These are phyloP conservation scores for Allantophomopsis cytisporea DNA, from an alignment of 2,329 filamentous ascomycete species.

Conservation along the genomic window DNA sequence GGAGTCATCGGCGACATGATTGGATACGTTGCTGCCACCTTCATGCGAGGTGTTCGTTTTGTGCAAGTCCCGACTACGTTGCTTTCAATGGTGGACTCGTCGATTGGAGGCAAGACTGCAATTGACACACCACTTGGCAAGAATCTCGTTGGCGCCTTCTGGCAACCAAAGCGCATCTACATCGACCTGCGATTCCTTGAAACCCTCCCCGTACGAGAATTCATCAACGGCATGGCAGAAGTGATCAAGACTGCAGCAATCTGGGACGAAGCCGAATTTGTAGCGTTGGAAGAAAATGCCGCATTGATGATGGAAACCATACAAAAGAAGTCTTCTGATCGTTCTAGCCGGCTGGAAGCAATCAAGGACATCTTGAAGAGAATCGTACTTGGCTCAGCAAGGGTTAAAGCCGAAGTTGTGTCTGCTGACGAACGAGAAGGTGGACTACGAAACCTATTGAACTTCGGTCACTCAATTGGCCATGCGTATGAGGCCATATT, in stretches of 20 bases:
- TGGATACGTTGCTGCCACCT: slow-evolving; percentile 92
- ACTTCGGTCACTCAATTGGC: slow-evolving; percentile 96
- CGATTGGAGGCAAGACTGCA: slow-evolving; percentile 94
- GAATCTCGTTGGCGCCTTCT: slow-evolving; percentile 91
- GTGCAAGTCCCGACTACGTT: slow-evolving; percentile 94
- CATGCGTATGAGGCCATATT: slow-evolving; percentile 94
- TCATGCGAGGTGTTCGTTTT: slow-evolving; percentile 94
- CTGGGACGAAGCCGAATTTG: slow-evolving; percentile 82
- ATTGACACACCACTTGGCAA: slow-evolving; percentile 95
- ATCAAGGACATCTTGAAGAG: slow-evolving; percentile 61
- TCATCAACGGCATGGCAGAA: slow-evolving; percentile 98
- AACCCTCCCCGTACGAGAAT: slow-evolving; percentile 78
- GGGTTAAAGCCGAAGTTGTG: slow-evolving; percentile 87
- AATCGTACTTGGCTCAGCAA: slow-evolving; percentile 80
- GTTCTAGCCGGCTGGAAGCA: slow-evolving; percentile 43
- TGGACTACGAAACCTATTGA: slow-evolving; percentile 83
- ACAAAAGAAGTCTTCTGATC: slow-evolving; percentile 40
- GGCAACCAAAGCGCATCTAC: slow-evolving; percentile 90
- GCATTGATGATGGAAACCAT: slow-evolving; percentile 61
- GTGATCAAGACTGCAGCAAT: slow-evolving; percentile 97
- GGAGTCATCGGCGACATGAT: slow-evolving; percentile 98
- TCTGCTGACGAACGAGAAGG: slow-evolving; percentile 91
- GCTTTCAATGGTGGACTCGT: slow-evolving; percentile 95
- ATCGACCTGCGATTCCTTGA: slow-evolving; percentile 88
- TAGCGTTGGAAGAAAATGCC: slow-evolving; percentile 70